A percentile compares a stretch with the other conserved stretches of the same genome.
phyloP scores from a whole-genome alignment of 768 basidiomycete genomes.

The Suillus fuscotomentosus region DNA sequence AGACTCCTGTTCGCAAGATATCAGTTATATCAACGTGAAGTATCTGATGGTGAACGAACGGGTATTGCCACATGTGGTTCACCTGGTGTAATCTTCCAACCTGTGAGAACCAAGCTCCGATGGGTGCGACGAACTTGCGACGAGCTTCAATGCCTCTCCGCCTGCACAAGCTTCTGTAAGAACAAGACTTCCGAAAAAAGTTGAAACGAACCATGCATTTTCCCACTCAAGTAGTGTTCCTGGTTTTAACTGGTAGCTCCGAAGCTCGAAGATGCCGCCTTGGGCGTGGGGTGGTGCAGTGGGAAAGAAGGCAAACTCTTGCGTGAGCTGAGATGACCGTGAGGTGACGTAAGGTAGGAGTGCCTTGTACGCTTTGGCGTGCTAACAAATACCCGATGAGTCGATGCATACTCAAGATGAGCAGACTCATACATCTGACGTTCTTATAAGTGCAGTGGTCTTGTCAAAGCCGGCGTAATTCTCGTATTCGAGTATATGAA shows the following conservation, averaged over 20 bases:
- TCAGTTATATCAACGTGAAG: conserved; percentile 6
- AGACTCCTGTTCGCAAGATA: conserved; percentile 50
- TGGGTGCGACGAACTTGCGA: conserved; percentile 78
- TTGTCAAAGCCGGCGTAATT: conserved; percentile 89
- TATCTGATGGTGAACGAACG: conserved; percentile 46
- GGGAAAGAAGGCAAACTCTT: conserved; percentile 96
- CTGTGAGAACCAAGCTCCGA: conserved; percentile 93
- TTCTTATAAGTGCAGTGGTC: conserved; percentile 58
- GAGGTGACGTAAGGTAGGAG: conserved; percentile 77
- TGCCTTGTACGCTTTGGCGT: conserved; percentile 62
- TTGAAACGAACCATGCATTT: conserved; percentile 66
- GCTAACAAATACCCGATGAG: conserved; percentile 37
- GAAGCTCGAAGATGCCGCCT: conserved; percentile 92
- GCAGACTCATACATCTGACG: conserved; percentile 52
- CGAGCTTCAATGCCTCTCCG: conserved; percentile 93
- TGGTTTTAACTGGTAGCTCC: conserved; percentile 84
- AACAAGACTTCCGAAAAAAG: background rate
- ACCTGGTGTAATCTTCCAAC: conserved; percentile 83
- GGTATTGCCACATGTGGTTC: conserved; percentile 98
- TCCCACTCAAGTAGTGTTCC: conserved; percentile 97
- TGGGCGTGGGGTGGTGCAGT: conserved; percentile 82
- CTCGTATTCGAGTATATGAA: conserved; percentile 89
- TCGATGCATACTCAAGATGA: conserved; percentile 4
- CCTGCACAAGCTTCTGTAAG: conserved; percentile 44
- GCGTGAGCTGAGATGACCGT: conserved; percentile 75